Base-by-base conservation (phyloP, 139 green algal genomes). In the Chlamydomonas sp. region DNA sequence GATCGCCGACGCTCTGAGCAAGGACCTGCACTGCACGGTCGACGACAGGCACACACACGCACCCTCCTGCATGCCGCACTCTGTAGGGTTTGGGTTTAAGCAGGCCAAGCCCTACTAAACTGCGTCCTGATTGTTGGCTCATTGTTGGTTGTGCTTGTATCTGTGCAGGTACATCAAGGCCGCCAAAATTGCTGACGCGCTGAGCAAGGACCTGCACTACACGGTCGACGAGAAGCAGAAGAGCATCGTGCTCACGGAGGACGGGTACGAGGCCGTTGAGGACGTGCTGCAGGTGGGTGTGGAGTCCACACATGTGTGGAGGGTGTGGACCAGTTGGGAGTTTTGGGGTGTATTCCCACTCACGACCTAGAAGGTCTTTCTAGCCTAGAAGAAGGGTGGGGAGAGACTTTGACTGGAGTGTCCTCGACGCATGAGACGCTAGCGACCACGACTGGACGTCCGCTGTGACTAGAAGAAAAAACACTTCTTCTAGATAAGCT, bases 41-140 rank as follows among this genome's bases (percentile, higher is more conserved):
- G 95, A 99, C 66, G 95, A 99, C 85, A 99, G 98, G 89, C 92
- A 98, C 85, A 92, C n/a, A n/a, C n/a, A n/a, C n/a, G n/a, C n/a
- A n/a, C n/a, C n/a, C n/a, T n/a, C n/a, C n/a, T n/a, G n/a, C n/a
- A n/a, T n/a, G n/a, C n/a, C n/a, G n/a, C n/a, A n/a, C n/a, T n/a
- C n/a, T n/a, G n/a, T n/a, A n/a, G n/a, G n/a, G n/a, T n/a, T n/a
- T n/a, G n/a, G n/a, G n/a, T n/a, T n/a, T n/a, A n/a, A n/a, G n/a
- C n/a, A n/a, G n/a, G n/a, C n/a, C n/a, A n/a, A n/a, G n/a, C n/a
- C n/a, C n/a, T n/a, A n/a, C n/a, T n/a, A n/a, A n/a, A n/a, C n/a
- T n/a, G n/a, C n/a, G n/a, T n/a, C n/a, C n/a, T n/a, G n/a, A n/a
- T n/a, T n/a, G n/a, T n/a, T n/a, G n/a, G n/a, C n/a, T n/a, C n/a